Conservation (phyloP, 148 eudicot species). For the Rhododendron molle region DNA sequence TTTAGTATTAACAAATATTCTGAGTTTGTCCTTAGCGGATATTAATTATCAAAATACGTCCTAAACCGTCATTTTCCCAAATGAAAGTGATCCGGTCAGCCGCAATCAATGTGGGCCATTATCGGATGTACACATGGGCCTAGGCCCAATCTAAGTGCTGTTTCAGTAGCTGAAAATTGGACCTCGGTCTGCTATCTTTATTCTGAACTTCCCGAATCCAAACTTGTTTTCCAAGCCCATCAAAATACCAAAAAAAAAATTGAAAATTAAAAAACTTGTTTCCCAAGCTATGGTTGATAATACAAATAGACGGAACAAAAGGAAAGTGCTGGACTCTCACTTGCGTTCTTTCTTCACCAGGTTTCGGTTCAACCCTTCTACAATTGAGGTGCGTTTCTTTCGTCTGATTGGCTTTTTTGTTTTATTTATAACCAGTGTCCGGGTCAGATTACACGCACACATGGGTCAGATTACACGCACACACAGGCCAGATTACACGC, state of each 20-base stretch:
- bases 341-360: background rate
- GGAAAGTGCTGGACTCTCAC: background rate
- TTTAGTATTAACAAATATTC: too few relatives aligned
- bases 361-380: background rate
- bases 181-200: background rate
- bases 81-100: too few relatives aligned
- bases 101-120: background rate
- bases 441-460: too few relatives aligned
- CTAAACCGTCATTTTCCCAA: too few relatives aligned
- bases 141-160: background rate
- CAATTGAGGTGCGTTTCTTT: background rate
- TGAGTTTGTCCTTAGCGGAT: too few relatives aligned
- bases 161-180: background rate
- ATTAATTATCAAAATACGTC: too few relatives aligned
- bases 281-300: background rate
- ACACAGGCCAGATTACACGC: too few relatives aligned
- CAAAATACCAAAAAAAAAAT: background rate
- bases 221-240: background rate
- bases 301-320: background rate
- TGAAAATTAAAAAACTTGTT: background rate
- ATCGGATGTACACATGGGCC: background rate
- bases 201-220: background rate
- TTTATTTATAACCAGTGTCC: background rate
- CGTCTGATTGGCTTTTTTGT: background rate
- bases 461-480: too few relatives aligned